Evolutionary conservation across 2,329 filamentous ascomycete species (phyloP).

Genomic region (Phyllosticta ampelicida): DNA sequence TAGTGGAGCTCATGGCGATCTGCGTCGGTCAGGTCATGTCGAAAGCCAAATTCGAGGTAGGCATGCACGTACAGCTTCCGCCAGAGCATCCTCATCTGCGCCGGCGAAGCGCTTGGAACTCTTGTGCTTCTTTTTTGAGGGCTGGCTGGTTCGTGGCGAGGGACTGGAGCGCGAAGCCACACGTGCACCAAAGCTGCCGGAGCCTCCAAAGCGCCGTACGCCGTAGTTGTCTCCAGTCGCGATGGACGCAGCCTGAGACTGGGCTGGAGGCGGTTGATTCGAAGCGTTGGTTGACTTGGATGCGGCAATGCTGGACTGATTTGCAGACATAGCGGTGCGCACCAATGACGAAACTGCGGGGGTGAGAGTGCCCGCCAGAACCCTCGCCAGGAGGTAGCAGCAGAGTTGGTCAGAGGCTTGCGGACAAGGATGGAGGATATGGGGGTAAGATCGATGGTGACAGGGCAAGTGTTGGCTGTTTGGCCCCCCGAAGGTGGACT

Average conservation of each 20-base stretch:
- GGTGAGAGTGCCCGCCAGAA: neutral
- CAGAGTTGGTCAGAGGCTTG: neutral
- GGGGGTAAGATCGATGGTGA: neutral
- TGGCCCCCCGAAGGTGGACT: constrained; percentile 11
- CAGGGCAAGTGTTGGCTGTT: neutral
- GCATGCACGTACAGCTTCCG: constrained; percentile 56
- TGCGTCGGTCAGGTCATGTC: constrained; percentile 18
- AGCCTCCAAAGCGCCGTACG: constrained; percentile 32
- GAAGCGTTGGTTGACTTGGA: constrained; percentile 30
- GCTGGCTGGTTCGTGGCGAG: constrained; percentile 64
- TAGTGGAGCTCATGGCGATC: constrained; percentile 54
- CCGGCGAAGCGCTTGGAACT: constrained; percentile 62
- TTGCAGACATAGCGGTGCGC: constrained; percentile 31
- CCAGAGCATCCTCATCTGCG: constrained; percentile 78
- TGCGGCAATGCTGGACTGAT: constrained; percentile 30
- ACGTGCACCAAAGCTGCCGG: constrained; percentile 28
- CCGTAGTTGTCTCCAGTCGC: constrained; percentile 34
- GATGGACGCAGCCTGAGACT: constrained; percentile 33
- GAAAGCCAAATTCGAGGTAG: neutral
- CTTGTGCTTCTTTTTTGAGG: constrained; percentile 71
- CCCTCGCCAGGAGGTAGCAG: neutral
- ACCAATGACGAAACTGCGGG: constrained; percentile 6
- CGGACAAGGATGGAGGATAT: neutral
- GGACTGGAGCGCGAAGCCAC: constrained; percentile 28
- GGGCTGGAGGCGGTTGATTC: constrained; percentile 31